phyloP scores from a whole-genome alignment of 2,329 filamentous ascomycete species.

The Chaetomiaceae sp. region DNA sequence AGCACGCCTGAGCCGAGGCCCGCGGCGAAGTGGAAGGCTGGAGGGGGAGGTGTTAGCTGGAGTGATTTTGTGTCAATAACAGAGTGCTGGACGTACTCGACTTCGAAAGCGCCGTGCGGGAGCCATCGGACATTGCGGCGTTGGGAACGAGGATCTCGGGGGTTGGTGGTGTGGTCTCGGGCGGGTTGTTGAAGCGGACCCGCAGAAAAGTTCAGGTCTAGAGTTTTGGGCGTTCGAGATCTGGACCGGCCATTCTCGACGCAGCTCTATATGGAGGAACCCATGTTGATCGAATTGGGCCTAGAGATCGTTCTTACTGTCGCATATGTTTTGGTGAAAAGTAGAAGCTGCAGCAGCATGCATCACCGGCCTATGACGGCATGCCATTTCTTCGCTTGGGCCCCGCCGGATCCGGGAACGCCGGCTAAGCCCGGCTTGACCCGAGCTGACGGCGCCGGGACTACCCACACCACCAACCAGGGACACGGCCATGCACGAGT shows the following conservation, averaged over 20 bases:
- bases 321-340: not conserved
- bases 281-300: not conserved
- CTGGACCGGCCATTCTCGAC: conserved; percentile 13
- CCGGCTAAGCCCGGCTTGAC: conserved; percentile 18
- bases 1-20: conserved; percentile 83
- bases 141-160: not conserved
- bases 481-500: not conserved
- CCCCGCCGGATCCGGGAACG: conserved; percentile 4
- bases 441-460: conserved; percentile 13
- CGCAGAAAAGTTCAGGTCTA: not conserved
- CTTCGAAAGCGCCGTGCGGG: conserved; percentile 32
- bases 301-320: not conserved
- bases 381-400: conserved; percentile 15
- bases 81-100: conserved; percentile 28
- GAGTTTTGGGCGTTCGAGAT: not conserved
- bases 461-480: conserved; percentile 1
- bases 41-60: not conserved
- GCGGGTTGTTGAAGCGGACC: not conserved
- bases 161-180: not conserved
- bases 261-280: not conserved
- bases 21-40: conserved; percentile 81
- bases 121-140: conserved; percentile 33
- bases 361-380: conserved; percentile 19
- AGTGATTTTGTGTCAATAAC: too few species aligned
- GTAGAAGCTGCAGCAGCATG: not conserved